phyloP scores from a whole-genome alignment of 2,329 filamentous ascomycete genomes.

The Phialemoniopsis sp. region DNA sequence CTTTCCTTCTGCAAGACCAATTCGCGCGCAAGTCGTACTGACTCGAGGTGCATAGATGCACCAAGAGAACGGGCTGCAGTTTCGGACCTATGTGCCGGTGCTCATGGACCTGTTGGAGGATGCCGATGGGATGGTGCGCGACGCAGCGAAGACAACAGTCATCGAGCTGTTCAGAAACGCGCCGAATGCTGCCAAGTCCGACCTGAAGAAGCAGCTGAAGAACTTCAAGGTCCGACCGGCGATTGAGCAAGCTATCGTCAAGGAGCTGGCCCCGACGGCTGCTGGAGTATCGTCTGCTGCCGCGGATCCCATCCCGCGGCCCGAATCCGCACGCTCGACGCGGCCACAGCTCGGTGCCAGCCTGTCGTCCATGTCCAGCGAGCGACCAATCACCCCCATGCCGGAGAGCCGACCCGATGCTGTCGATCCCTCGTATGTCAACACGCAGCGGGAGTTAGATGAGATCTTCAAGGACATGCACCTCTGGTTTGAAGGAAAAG shows the following conservation, averaged over 20 bases:
- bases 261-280: slow-evolving; percentile 59
- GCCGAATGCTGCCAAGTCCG: slow-evolving; percentile 78
- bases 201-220: slow-evolving; percentile 82
- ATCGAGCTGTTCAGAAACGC: slow-evolving; percentile 84
- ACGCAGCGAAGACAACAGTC: slow-evolving; percentile 76
- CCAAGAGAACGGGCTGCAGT: slow-evolving; percentile 71
- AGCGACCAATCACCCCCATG: slow-evolving; percentile 57
- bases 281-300: slow-evolving; percentile 17
- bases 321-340: slow-evolving; percentile 15
- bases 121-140: slow-evolving; percentile 81
- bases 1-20: slow-evolving; percentile 3
- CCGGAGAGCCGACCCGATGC: slow-evolving; percentile 59
- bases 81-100: slow-evolving; percentile 76
- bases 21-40: slow-evolving; percentile 13
- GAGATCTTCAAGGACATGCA: slow-evolving; percentile 82
- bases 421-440: slow-evolving; percentile 78
- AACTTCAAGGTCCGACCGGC: slow-evolving; percentile 81
- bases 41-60: slow-evolving; percentile 63
- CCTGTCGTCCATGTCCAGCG: slow-evolving; percentile 41
- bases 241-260: slow-evolving; percentile 77
- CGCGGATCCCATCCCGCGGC: slow-evolving; percentile 33
- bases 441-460: slow-evolving; percentile 82
- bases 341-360: slow-evolving; percentile 41
- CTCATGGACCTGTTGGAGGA: slow-evolving; percentile 88
- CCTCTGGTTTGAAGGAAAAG: slow-evolving; percentile 77